Base-by-base conservation (phyloP, 2,329 filamentous ascomycete species). In the Didymella keratinophila region DNA sequence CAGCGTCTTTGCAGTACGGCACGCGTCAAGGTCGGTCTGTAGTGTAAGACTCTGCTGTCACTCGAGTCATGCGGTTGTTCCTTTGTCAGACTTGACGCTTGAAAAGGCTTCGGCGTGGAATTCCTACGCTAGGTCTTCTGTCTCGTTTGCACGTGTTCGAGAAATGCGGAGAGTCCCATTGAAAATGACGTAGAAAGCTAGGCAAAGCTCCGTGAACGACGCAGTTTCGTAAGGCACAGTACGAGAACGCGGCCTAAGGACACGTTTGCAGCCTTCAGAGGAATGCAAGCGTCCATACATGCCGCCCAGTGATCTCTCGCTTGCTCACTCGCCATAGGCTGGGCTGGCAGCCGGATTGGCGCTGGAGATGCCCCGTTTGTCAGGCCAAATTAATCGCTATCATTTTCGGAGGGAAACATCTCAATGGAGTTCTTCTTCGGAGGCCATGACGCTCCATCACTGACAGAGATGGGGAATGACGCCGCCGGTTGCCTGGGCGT, bases 221-320 rank as follows among this genome's bases (percentile, higher is more conserved):
- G 23, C 23, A 12, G 3, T 39, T 41, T n/a, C 20, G 18, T 25
- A 12, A 28, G 34, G 14, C 36, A 11, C 23, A 16, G n/a, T 47
- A 20, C 43, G 41, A 2, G 6, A 23, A 16, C 2, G 21, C 11
- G 28, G 20, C 21, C 21, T 36, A 43, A 36, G 20, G 20, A 43
- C 10, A 14, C 44, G 9, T 47, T 34, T 36, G 25, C 52, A 27
- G 28, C n/a, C 30, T 37, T 42, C 37, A 12, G 11, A 37, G 41
- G 41, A 12, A 50, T 45, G 46, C 46, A 51, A n/a, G 18, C 14
- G 11, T 39, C 32, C 46, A 18, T 41, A 46, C 14, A 39, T 18
- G 25, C 39, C 21, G n/a, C 18, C 27, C 11, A 30, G 21, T 30
- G 10, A 23, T 39, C 27, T 49, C 20, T 32, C 16, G 14, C 21